Conservation (phyloP, 2,329 filamentous ascomycete genomes). For the Paraconiothyrium sp. region DNA sequence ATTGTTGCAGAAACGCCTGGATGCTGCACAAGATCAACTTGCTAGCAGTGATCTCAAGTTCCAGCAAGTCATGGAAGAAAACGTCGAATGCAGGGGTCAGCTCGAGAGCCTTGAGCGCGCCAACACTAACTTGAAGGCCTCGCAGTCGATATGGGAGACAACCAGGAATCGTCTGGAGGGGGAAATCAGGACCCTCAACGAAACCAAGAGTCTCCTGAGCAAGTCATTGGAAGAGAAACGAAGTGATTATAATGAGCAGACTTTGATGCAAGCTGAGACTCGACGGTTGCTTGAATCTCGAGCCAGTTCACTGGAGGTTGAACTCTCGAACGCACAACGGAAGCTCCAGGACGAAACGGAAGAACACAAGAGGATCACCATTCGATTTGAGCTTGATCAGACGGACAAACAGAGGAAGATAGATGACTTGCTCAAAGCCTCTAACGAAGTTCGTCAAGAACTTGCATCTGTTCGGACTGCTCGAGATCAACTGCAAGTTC, state of each 20-base stretch:
- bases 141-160: constrained; percentile 93
- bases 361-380: constrained; percentile 80
- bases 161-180: constrained; percentile 89
- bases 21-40: constrained; percentile 79
- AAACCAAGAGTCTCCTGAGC: constrained; percentile 86
- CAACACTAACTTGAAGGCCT: constrained; percentile 89
- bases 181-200: constrained; percentile 84
- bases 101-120: constrained; percentile 90
- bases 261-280: constrained; percentile 81
- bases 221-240: constrained; percentile 85
- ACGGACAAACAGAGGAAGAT: constrained; percentile 90
- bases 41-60: constrained; percentile 90
- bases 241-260: constrained; percentile 89
- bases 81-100: constrained; percentile 83
- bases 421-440: constrained; percentile 84
- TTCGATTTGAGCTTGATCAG: constrained; percentile 89
- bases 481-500: constrained; percentile 85
- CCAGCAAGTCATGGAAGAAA: constrained; percentile 91
- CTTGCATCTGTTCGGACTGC: constrained; percentile 86
- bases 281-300: constrained; percentile 81
- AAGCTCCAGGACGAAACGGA: constrained; percentile 85
- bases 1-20: constrained; percentile 84
- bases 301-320: constrained; percentile 80
- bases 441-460: constrained; percentile 85
- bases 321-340: constrained; percentile 80